These are phyloP conservation scores for Pseudopyricularia cyperi DNA, from an alignment of 2,329 filamentous ascomycete genomes.

Conservation along the genomic window DNA sequence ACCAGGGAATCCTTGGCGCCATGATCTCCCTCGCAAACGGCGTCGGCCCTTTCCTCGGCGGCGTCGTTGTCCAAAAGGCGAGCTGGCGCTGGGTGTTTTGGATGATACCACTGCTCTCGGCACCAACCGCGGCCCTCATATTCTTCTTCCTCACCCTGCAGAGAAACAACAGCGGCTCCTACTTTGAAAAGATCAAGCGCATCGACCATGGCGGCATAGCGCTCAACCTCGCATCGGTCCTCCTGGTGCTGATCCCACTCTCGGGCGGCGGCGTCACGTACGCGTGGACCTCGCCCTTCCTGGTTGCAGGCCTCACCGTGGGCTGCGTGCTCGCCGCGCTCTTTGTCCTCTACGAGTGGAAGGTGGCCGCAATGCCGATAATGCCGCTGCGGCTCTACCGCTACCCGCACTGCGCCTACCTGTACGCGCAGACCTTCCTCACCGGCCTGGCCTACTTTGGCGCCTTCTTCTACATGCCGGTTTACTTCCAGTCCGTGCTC, in stretches of 20 bases:
- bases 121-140: constrained; percentile 27
- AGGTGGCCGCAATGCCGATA: constrained; percentile 7
- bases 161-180: constrained; percentile 20
- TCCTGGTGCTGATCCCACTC: constrained; percentile 49
- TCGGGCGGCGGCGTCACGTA: constrained; percentile 45
- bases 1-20: constrained; percentile 28
- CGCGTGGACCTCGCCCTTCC: constrained; percentile 39
- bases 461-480: constrained; percentile 9
- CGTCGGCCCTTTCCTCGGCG: constrained; percentile 29
- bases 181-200: constrained; percentile 33
- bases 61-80: constrained; percentile 20
- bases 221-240: constrained; percentile 38
- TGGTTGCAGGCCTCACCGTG: constrained; percentile 41
- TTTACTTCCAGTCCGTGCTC: constrained; percentile 20
- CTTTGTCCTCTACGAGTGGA: constrained; percentile 7
- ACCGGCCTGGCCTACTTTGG: constrained; percentile 8
- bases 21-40: constrained; percentile 27
- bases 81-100: constrained; percentile 31
- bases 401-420: constrained; percentile 3
- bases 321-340: constrained; percentile 4
- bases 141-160: constrained; percentile 35
- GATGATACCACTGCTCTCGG: constrained; percentile 35
- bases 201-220: constrained; percentile 48
- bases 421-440: constrained; percentile 7
- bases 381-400: constrained; percentile 7